Conservation (phyloP, 176 grass and related monocot species). For the Miscanthus lutarioriparius region DNA sequence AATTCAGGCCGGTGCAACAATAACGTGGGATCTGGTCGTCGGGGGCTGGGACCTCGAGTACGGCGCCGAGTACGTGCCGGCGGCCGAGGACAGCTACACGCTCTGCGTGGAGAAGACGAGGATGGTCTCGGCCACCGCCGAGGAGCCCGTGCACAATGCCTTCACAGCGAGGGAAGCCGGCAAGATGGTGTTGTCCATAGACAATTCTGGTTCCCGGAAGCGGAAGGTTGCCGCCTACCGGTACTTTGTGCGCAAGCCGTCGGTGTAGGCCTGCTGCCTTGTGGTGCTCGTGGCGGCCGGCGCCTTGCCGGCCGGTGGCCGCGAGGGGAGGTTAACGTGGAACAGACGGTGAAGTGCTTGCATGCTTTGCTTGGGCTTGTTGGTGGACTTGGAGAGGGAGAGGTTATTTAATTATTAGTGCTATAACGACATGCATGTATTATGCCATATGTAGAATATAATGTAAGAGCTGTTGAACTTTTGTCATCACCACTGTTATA, state of each 20-base stretch:
- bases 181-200: conserved; percentile 91
- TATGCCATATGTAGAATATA: conserved; percentile 62
- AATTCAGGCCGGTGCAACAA: conserved; percentile 72
- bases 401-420: conserved; percentile 35
- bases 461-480: conserved; percentile 44
- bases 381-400: neutral
- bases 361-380: neutral
- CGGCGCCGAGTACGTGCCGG: conserved; percentile 86
- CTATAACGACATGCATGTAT: conserved; percentile 47
- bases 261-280: conserved; percentile 17
- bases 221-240: conserved; percentile 91
- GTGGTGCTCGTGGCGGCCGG: neutral
- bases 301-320: neutral
- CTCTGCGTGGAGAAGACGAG: conserved; percentile 75
- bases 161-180: conserved; percentile 84
- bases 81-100: conserved; percentile 72
- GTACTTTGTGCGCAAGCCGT: conserved; percentile 85
- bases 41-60: conserved; percentile 93
- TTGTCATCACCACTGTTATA: conserved; percentile 44
- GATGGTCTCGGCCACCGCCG: conserved; percentile 50
- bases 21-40: conserved; percentile 92
- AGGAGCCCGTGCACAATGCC: conserved; percentile 72
- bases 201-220: conserved; percentile 82
- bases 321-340: neutral
- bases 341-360: neutral